Percentiles rank a stretch among this genome's conserved stretches.
These are phyloP conservation scores for Trichosporon faecale DNA, from an alignment of 1,284 basidiomycete species.

Conservation along the genomic window DNA sequence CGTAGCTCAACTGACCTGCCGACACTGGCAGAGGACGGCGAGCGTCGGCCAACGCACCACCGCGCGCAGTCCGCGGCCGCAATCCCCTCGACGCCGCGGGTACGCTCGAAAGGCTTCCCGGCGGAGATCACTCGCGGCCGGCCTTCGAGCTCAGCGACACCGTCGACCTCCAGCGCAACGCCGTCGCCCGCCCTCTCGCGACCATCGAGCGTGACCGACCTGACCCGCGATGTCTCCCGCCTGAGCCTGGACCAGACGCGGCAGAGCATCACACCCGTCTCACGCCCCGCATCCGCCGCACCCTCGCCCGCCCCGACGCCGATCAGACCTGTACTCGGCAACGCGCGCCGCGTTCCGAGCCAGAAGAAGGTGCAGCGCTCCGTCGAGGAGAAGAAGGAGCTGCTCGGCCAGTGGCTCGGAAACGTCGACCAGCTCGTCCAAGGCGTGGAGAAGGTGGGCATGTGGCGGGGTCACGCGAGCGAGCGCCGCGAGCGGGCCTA, in stretches of 20 bases:
- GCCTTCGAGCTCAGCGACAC: constrained; percentile 10
- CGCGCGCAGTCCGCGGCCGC: constrained; percentile 24
- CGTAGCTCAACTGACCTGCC: constrained; percentile 11
- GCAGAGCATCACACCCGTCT: constrained; percentile 14
- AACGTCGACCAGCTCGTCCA: constrained; percentile 84
- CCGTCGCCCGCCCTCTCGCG: constrained; percentile 1
- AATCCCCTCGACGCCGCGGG: constrained; percentile 23
- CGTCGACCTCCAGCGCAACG: constrained; percentile 28
- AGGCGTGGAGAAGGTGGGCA: constrained; percentile 73
- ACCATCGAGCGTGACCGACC: neutral
- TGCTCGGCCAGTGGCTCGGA: constrained; percentile 73
- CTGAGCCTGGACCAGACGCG: no score
- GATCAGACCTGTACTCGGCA: neutral
- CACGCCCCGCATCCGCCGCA: constrained; percentile 26
- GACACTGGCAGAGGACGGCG: neutral
- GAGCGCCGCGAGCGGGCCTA: neutral
- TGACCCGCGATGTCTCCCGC: neutral
- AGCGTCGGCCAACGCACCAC: neutral
- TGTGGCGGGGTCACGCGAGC: constrained; percentile 57
- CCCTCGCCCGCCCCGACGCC: constrained; percentile 2
- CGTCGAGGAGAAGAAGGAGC: constrained; percentile 78
- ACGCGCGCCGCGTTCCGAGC: constrained; percentile 18
- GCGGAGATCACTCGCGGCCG: constrained; percentile 40
- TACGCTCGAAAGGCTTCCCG: constrained; percentile 36
- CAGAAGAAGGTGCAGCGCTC: constrained; percentile 32